Conservation (phyloP, 495 filamentous ascomycete species). For the Hypoxylon perforatum region DNA sequence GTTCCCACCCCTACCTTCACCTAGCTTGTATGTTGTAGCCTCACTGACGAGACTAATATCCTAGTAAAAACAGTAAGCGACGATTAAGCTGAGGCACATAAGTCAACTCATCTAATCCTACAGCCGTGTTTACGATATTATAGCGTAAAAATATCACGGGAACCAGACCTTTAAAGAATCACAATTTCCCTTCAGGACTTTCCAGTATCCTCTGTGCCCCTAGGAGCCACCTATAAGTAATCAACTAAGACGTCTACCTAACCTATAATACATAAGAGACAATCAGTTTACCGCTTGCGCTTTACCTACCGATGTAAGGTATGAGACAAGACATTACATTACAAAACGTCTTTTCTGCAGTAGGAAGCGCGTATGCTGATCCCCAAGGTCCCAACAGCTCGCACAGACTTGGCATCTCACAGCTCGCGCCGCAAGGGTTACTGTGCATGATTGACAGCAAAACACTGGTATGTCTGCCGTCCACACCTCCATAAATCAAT, state of each 20-base stretch:
- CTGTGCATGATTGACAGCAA: constrained; percentile 28
- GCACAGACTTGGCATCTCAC: constrained; percentile 31
- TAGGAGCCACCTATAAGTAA: neutral
- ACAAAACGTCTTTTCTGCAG: constrained; percentile 23
- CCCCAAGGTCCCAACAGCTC: constrained; percentile 26
- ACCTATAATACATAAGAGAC: neutral
- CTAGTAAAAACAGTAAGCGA: constrained; percentile 31
- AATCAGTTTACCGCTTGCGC: neutral
- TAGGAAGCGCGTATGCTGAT: constrained; percentile 28
- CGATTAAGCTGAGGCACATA: neutral
- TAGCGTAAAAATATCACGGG: neutral
- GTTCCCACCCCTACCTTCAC: constrained; percentile 10
- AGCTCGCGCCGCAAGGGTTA: constrained; percentile 32
- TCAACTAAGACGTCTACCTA: neutral
- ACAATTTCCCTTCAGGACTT: neutral
- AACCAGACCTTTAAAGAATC: neutral
- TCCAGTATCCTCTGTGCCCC: neutral
- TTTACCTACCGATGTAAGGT: neutral
- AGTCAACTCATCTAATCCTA: constrained; percentile 1
- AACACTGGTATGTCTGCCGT: constrained; percentile 13
- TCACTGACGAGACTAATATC: constrained; percentile 32
- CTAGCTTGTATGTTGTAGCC: constrained; percentile 32
- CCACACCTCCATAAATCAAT: constrained; percentile 14
- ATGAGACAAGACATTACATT: constrained; percentile 27
- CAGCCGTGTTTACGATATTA: neutral